Evolutionary conservation across 2,329 filamentous ascomycete species (phyloP).

Genomic region (Bipolaris oryzae): DNA sequence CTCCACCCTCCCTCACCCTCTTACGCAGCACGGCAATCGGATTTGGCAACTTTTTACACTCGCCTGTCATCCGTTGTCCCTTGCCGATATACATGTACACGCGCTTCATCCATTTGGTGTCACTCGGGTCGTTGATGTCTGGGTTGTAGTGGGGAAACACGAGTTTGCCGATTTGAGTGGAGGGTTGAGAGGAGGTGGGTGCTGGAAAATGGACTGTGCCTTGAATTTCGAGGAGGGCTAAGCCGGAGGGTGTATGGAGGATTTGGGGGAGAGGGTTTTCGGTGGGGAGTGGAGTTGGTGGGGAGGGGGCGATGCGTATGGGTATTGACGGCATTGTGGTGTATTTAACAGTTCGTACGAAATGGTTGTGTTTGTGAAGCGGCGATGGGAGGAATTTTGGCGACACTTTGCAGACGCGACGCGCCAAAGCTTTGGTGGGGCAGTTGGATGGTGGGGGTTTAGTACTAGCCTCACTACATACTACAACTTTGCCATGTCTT

Average conservation of each 20-base stretch:
- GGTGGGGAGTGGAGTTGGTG: slow-evolving; percentile 4
- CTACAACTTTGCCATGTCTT: not conserved
- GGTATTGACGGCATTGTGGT: slow-evolving; percentile 40
- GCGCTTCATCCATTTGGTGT: slow-evolving; percentile 83
- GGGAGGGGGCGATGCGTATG: slow-evolving; percentile 23
- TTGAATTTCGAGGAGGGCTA: slow-evolving; percentile 91
- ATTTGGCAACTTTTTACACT: slow-evolving; percentile 83
- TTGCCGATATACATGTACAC: slow-evolving; percentile 88
- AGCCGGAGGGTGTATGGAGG: slow-evolving; percentile 84
- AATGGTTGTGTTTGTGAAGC: not conserved
- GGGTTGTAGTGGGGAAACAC: slow-evolving; percentile 77
- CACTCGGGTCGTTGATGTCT: slow-evolving; percentile 51
- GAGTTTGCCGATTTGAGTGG: slow-evolving; percentile 70
- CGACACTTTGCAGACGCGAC: slow-evolving; percentile 12
- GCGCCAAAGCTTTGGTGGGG: slow-evolving; percentile 19
- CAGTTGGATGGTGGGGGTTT: slow-evolving; percentile 6
- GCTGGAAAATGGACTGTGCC: slow-evolving; percentile 80
- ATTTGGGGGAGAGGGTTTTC: slow-evolving; percentile 74
- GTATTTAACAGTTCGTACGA: not conserved
- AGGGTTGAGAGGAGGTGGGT: slow-evolving; percentile 52
- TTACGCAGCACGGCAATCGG: slow-evolving; percentile 77
- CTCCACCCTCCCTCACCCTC: slow-evolving; percentile 36
- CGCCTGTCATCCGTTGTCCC: slow-evolving; percentile 86
- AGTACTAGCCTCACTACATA: not conserved
- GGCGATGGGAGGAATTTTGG: not conserved